Percentiles rank a stretch among this genome's conserved stretches.
These are phyloP conservation scores for Geosmithia flava DNA, from an alignment of 2,329 filamentous ascomycete genomes.

Conservation along the genomic window DNA sequence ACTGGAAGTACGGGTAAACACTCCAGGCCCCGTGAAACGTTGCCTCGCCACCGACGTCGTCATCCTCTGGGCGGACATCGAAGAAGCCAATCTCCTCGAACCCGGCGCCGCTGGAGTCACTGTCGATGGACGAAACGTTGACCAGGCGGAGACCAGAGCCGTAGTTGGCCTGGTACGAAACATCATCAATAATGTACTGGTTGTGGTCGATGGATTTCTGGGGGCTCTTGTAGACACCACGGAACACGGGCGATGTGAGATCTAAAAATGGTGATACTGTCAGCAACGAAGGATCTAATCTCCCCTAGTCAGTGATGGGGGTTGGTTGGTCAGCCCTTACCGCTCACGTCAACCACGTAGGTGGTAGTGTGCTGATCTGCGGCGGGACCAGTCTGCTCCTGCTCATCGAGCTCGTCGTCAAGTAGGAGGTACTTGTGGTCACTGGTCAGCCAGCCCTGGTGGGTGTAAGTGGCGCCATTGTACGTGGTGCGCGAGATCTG, in stretches of 20 bases:
- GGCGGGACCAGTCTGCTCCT: constrained; percentile 22
- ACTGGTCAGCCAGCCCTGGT: constrained; percentile 40
- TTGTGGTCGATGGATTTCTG: constrained; percentile 30
- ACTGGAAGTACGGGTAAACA: constrained; percentile 29
- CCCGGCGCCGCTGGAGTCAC: constrained; percentile 22
- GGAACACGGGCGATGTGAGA: constrained; percentile 23
- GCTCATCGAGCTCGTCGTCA: constrained; percentile 41
- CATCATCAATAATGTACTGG: constrained; percentile 27
- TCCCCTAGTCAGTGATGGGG: background rate
- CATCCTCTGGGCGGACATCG: constrained; percentile 33
- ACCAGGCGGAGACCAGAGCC: constrained; percentile 29
- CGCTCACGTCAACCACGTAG: constrained; percentile 33
- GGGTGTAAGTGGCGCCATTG: constrained; percentile 40
- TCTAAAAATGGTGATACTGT: constrained; percentile 4
- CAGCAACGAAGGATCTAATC: background rate
- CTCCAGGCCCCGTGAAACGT: constrained; percentile 28
- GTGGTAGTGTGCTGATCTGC: constrained; percentile 28
- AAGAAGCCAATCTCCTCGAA: constrained; percentile 31
- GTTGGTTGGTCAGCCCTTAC: background rate
- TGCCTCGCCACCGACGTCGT: constrained; percentile 18
- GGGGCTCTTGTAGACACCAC: constrained; percentile 24
- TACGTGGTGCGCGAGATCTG: constrained; percentile 41
- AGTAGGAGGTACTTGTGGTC: constrained; percentile 27
- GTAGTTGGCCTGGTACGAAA: constrained; percentile 33
- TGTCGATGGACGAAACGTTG: constrained; percentile 15